phyloP scores from a whole-genome alignment of 2,329 filamentous ascomycete genomes.

The Neobulgaria alba region DNA sequence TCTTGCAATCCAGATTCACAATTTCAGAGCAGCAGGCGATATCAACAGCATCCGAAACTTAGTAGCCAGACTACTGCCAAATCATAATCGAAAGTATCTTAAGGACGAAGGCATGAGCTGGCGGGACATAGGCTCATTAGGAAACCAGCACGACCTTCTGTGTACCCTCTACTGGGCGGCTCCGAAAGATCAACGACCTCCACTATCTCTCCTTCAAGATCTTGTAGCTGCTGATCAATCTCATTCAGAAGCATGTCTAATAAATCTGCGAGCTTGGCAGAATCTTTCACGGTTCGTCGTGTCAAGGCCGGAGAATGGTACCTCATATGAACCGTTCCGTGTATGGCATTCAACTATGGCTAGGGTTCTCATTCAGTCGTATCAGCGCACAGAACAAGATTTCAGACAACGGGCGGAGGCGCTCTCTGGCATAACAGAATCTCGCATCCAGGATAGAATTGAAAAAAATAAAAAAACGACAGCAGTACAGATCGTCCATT shows the following conservation, averaged over 20 bases:
- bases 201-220: constrained; percentile 46
- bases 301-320: constrained; percentile 34
- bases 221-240: constrained; percentile 51
- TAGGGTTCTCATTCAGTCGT: constrained; percentile 48
- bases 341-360: constrained; percentile 51
- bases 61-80: constrained; percentile 53
- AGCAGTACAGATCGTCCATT: not conserved
- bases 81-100: constrained; percentile 55
- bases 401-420: constrained; percentile 17
- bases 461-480: constrained; percentile 7
- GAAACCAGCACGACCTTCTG: constrained; percentile 62
- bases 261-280: constrained; percentile 55
- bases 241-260: constrained; percentile 58
- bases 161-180: constrained; percentile 59
- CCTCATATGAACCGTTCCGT: constrained; percentile 41
- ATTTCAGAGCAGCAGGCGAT: constrained; percentile 38
- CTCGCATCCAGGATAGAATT: constrained; percentile 5
- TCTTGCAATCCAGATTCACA: constrained; percentile 47
- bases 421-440: constrained; percentile 6
- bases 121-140: constrained; percentile 52
- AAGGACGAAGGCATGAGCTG: constrained; percentile 53
- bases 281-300: constrained; percentile 53
- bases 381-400: constrained; percentile 30
- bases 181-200: constrained; percentile 45
- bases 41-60: constrained; percentile 53